Conservation (phyloP, 2,329 filamentous ascomycete species). For the Xylariaceae sp. region DNA sequence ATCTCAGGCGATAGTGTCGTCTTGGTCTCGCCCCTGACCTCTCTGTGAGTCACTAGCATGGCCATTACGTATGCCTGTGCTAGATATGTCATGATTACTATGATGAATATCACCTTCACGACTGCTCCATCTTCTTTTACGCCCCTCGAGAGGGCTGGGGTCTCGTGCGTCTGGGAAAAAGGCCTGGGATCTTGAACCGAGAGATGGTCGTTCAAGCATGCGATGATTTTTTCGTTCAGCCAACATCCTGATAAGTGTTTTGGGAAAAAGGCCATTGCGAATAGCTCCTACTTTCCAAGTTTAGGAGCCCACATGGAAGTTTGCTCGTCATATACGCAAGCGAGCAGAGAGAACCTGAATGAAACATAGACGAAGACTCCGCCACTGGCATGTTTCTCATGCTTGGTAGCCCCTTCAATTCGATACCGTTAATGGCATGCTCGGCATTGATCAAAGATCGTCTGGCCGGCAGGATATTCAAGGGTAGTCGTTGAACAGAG, state of each 20-base stretch:
- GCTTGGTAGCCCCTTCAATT: background rate
- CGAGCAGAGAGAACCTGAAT: background rate
- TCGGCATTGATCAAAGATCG: background rate
- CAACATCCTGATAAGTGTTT: background rate
- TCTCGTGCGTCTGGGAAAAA: background rate
- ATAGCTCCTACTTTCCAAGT: background rate
- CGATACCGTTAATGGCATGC: background rate
- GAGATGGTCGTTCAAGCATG: background rate
- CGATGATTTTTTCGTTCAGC: background rate
- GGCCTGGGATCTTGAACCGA: background rate
- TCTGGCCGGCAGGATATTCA: background rate
- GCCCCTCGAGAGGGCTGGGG: background rate
- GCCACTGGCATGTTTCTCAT: background rate
- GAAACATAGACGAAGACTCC: background rate
- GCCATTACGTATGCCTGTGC: background rate
- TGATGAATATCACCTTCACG: background rate
- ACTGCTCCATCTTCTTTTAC: background rate
- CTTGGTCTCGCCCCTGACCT: constrained; percentile 18
- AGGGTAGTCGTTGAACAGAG: background rate
- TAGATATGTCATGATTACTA: background rate
- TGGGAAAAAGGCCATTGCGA: background rate
- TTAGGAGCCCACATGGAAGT: background rate
- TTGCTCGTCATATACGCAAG: background rate
- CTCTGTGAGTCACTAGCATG: constrained; percentile 10
- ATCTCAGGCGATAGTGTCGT: constrained; percentile 19